These are phyloP conservation scores for Striga hermonthica DNA, from an alignment of 305 asterid species.

Conservation along the genomic window DNA sequence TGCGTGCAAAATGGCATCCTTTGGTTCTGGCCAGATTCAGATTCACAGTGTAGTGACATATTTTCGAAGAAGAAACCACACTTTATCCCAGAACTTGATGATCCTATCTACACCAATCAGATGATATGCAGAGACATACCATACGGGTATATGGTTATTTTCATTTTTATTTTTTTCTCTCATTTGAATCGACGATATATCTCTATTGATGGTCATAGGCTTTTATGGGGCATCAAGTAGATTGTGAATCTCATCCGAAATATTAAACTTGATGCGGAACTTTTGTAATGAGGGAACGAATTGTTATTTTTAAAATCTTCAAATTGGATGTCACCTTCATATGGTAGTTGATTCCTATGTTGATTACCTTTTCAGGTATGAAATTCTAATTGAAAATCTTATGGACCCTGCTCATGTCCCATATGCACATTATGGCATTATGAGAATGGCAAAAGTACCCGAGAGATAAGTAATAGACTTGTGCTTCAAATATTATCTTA, in stretches of 20 bases:
- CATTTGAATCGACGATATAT: no score
- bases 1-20: slow-evolving; percentile 77
- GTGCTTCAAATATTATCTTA: slow-evolving; percentile 1
- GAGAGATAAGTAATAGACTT: slow-evolving; percentile 63
- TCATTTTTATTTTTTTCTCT: background rate
- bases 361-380: slow-evolving; percentile 56
- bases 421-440: slow-evolving; percentile 81
- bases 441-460: slow-evolving; percentile 49
- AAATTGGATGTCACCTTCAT: slow-evolving; percentile 6
- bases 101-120: slow-evolving; percentile 55
- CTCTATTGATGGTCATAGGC: no score
- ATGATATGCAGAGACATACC: slow-evolving; percentile 71
- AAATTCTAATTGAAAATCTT: slow-evolving; percentile 76
- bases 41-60: slow-evolving; percentile 58
- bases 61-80: slow-evolving; percentile 61
- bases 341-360: slow-evolving; percentile 20
- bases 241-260: no score
- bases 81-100: slow-evolving; percentile 80
- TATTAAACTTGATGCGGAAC: no score
- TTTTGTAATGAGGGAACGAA: background rate
- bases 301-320: background rate
- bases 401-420: slow-evolving; percentile 98
- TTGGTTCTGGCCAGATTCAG: slow-evolving; percentile 95
- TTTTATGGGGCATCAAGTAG: no score
- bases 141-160: slow-evolving; percentile 66